phyloP scores from a whole-genome alignment of 2,329 filamentous ascomycete genomes.

The Epichloe coenophiala region DNA sequence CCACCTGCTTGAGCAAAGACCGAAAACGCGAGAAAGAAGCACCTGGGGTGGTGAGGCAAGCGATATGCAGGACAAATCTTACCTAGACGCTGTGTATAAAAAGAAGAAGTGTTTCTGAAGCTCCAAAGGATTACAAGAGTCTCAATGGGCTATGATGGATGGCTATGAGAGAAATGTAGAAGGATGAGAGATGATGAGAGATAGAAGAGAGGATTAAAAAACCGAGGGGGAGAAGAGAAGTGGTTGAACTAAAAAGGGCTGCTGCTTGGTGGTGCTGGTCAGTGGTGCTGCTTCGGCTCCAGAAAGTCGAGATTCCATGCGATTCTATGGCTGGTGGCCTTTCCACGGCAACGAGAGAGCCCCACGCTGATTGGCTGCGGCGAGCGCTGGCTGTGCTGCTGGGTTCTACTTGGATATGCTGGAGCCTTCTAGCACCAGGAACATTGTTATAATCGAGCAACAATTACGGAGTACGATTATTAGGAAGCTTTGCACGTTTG shows the following conservation, averaged over 20 bases:
- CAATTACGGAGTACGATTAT: too few species aligned
- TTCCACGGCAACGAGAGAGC: constrained; percentile 12
- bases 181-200: constrained; percentile 11
- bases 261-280: constrained; percentile 8
- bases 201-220: constrained; percentile 11
- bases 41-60: not conserved
- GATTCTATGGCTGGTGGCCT: constrained; percentile 27
- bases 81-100: too few species aligned
- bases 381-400: not conserved
- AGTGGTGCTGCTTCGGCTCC: constrained; percentile 9
- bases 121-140: too few species aligned
- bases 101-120: too few species aligned
- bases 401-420: constrained; percentile 6
- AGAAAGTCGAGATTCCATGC: constrained; percentile 28
- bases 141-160: too few species aligned
- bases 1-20: not conserved
- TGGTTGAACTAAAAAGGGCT: constrained; percentile 22
- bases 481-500: too few species aligned
- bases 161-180: too few species aligned
- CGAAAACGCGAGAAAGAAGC: not conserved
- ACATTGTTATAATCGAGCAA: not conserved
- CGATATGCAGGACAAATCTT: too few species aligned
- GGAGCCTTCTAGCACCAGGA: constrained; percentile 15
- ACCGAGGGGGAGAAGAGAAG: constrained; percentile 12
- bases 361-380: constrained; percentile 14